Percentiles rank a stretch among this genome's conserved stretches.
Evolutionary conservation across 2,329 filamentous ascomycete species (phyloP).

Genomic region (Fusarium agapanthi): DNA sequence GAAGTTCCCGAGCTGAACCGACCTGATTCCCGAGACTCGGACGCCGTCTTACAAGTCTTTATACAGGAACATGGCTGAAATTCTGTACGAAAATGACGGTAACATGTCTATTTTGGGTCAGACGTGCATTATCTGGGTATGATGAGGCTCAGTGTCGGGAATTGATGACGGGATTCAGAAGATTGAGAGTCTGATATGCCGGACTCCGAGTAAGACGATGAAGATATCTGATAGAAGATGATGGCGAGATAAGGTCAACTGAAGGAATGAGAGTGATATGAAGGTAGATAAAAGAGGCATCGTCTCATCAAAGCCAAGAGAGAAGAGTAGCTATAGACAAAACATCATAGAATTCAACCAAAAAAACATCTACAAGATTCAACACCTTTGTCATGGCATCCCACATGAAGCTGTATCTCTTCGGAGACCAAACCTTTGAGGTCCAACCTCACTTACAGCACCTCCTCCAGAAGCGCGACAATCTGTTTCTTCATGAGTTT

Average conservation of each 20-base stretch:
- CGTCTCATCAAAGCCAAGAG: neutral
- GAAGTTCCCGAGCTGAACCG: slow-evolving; percentile 9
- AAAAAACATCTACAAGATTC: slow-evolving; percentile 18
- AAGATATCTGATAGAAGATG: neutral
- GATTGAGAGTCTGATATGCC: neutral
- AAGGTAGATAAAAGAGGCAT: slow-evolving; percentile 8
- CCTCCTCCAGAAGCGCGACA: slow-evolving; percentile 31
- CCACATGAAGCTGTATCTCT: slow-evolving; percentile 26
- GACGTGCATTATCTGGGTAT: neutral
- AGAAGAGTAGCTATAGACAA: slow-evolving; percentile 1
- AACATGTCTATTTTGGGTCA: neutral
- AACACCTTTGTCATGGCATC: slow-evolving; percentile 30
- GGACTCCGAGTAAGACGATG: slow-evolving; percentile 2
- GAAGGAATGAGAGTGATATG: neutral
- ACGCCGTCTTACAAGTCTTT: slow-evolving; percentile 5
- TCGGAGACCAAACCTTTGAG: slow-evolving; percentile 34
- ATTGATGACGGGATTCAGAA: neutral
- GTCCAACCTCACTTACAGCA: slow-evolving; percentile 24
- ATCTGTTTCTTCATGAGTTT: slow-evolving; percentile 34
- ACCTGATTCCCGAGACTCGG: slow-evolving; percentile 6
- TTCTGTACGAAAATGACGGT: neutral
- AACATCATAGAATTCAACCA: slow-evolving; percentile 17
- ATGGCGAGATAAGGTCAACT: neutral
- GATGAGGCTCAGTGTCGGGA: slow-evolving; percentile 12
- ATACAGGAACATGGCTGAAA: neutral